Evolutionary conservation across 305 asterid genomes (phyloP), one percentile per base, ranked within the genome.

Genomic region (Fraxinus velutina): DNA sequence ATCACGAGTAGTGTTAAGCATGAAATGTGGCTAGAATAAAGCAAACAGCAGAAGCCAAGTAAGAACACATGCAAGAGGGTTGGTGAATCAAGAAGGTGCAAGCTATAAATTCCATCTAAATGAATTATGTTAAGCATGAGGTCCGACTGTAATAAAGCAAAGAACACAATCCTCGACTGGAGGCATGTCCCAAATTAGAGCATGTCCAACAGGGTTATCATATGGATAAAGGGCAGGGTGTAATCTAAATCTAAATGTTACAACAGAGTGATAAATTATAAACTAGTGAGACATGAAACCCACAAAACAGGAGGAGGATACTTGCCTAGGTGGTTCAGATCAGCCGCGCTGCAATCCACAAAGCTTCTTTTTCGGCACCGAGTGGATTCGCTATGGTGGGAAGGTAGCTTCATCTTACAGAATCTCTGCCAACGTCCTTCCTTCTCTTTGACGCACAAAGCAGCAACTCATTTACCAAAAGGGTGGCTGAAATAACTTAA

Each of bases 271-370:
- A 66, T 17, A 82, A 80, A 79, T 33, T 75, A 52, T 39, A 22
- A 39, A 73, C 68, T 79, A 37, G 75, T 71, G 81, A 57, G 60
- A 76, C 82, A 32, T 36, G 68, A 27, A 79, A 79, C 83, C 79
- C 72, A 80, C 81, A 86, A 76, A 57, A 77, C 70, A 82, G 75
- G 80, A 83, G 83, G 79, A 78, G 79, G 76, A 81, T 81, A 88
- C 91, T 86, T 88, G 91, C 91, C 91, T 86, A 88, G 71, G 82
- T 75, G 73, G 77, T 81, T 52, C 75, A 75, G 82, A 73, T 62
- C 81, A 82, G 88, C 78, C 34, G 80, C 55, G 24, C 47, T 71
- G 75, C 42, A 29, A 68, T 68, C 39, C 75, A 30, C 34, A 15
- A 75, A 79, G 85, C 84, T 37, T 76, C 71, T 85, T 84, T 81